A percentile compares a stretch with the other conserved stretches of the same genome.
phyloP scores from a whole-genome alignment of 2,329 filamentous ascomycete species.

The Clarireedia homoeocarpa region DNA sequence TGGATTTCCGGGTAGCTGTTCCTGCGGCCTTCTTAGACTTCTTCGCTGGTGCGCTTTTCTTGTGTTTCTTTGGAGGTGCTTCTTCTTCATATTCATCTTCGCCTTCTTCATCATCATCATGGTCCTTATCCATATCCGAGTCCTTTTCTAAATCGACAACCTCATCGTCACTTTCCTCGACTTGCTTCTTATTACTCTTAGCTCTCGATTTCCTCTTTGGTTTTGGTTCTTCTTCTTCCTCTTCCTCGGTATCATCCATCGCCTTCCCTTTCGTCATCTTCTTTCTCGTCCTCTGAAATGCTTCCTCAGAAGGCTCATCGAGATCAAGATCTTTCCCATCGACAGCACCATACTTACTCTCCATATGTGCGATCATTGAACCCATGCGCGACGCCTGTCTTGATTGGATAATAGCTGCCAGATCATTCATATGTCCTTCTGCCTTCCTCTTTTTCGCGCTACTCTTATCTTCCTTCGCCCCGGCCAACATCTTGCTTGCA shows the following conservation, averaged over 20 bases:
- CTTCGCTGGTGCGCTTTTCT: neutral
- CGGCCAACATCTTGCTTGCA: conserved; percentile 58
- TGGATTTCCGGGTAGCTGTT: neutral
- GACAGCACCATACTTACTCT: conserved; percentile 66
- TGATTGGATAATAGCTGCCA: conserved; percentile 69
- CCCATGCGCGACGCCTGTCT: conserved; percentile 56
- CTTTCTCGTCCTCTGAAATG: conserved; percentile 37
- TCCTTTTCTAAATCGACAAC: neutral
- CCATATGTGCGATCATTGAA: conserved; percentile 64
- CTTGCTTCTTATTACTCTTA: neutral
- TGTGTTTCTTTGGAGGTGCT: neutral
- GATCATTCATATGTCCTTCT: conserved; percentile 37
- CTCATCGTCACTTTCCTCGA: neutral
- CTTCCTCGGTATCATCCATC: conserved; percentile 4
- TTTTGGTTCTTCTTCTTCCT: neutral
- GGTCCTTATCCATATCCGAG: neutral
- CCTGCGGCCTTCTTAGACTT: neutral
- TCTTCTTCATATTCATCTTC: neutral
- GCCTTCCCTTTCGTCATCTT: conserved; percentile 34
- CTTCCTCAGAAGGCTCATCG: conserved; percentile 52
- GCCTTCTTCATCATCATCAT: conserved; percentile 4
- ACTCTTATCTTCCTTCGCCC: conserved; percentile 33
- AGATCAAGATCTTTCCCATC: conserved; percentile 56
- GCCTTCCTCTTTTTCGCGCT: conserved; percentile 38
- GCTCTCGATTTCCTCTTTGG: neutral